Conservation (phyloP, 2,329 filamentous ascomycete genomes). For the Fusarium verticillioides region DNA sequence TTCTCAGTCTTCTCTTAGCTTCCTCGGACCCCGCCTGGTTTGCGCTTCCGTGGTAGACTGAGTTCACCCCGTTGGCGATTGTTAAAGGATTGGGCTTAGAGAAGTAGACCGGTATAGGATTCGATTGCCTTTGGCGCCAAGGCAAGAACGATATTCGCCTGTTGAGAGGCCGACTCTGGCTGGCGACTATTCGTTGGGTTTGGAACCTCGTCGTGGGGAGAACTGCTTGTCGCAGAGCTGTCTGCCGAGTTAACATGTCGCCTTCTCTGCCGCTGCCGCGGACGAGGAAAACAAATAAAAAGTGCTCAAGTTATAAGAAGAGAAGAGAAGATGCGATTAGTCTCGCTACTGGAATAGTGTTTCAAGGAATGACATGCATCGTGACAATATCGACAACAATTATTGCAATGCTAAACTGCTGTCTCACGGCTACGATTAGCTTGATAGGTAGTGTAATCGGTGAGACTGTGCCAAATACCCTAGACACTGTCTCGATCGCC, state of each 20-base stretch:
- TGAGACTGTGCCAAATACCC: background rate
- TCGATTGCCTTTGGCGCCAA: slow-evolving; percentile 44
- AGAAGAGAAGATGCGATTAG: slow-evolving; percentile 3
- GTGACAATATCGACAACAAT: slow-evolving; percentile 27
- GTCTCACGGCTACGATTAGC: slow-evolving; percentile 5
- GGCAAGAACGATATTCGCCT: slow-evolving; percentile 51
- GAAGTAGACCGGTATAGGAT: slow-evolving; percentile 50
- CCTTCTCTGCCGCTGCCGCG: background rate
- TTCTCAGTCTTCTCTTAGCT: slow-evolving; percentile 33
- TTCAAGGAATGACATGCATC: slow-evolving; percentile 34
- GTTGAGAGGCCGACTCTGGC: slow-evolving; percentile 31
- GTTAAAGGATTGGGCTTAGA: slow-evolving; percentile 23
- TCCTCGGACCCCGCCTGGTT: slow-evolving; percentile 10
- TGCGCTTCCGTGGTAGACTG: background rate
- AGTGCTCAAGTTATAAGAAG: background rate
- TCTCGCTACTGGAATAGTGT: background rate
- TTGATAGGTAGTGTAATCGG: background rate
- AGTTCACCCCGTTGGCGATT: background rate
- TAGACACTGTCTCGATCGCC: background rate
- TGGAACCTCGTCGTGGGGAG: slow-evolving; percentile 27
- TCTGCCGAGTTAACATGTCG: slow-evolving; percentile 43
- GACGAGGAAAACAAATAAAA: background rate
- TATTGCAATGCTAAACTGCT: slow-evolving; percentile 12
- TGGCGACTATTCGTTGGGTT: slow-evolving; percentile 36
- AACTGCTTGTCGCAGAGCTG: slow-evolving; percentile 38